phyloP scores from a whole-genome alignment of 805 yeast species.

The Tetrapisispora taiwanensis region DNA sequence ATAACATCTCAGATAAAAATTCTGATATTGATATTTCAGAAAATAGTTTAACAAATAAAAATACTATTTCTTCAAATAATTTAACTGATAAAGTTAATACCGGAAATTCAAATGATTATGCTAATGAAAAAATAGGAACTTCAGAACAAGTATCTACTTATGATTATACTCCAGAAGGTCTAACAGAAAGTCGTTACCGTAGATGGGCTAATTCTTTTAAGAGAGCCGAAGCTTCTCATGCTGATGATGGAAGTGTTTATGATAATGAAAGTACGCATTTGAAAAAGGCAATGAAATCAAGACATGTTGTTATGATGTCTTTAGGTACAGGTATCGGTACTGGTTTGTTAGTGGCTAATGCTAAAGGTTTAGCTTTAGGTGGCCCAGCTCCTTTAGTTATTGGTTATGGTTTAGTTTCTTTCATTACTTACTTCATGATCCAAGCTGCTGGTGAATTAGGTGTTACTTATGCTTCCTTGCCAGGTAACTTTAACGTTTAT shows the following conservation, averaged over 20 bases:
- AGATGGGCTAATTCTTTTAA: conserved; percentile 19
- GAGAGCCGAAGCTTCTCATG: conserved; percentile 10
- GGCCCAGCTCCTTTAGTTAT: conserved; percentile 42
- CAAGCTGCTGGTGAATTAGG: conserved; percentile 40
- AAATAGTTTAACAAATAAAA: background rate
- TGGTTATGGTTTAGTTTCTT: conserved; percentile 48
- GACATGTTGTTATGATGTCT: conserved; percentile 65
- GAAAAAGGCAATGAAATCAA: conserved; percentile 18
- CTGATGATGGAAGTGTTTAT: conserved; percentile 14
- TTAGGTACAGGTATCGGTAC: conserved; percentile 81
- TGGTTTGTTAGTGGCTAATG: conserved; percentile 50
- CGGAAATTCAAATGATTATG: background rate
- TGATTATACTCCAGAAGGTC: background rate
- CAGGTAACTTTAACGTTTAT: conserved; percentile 35
- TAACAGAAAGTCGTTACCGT: background rate
- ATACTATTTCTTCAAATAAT: background rate
- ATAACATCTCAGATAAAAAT: background rate
- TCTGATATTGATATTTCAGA: background rate
- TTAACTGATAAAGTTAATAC: background rate
- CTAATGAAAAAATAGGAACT: background rate
- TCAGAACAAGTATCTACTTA: background rate
- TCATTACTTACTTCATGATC: conserved; percentile 48
- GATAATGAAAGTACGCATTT: conserved; percentile 7
- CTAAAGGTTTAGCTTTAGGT: conserved; percentile 34
- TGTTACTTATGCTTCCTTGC: conserved; percentile 31